Evolutionary conservation across 371 early-diverging fungal species (phyloP).

Genomic region (Lichtheimia ornata): DNA sequence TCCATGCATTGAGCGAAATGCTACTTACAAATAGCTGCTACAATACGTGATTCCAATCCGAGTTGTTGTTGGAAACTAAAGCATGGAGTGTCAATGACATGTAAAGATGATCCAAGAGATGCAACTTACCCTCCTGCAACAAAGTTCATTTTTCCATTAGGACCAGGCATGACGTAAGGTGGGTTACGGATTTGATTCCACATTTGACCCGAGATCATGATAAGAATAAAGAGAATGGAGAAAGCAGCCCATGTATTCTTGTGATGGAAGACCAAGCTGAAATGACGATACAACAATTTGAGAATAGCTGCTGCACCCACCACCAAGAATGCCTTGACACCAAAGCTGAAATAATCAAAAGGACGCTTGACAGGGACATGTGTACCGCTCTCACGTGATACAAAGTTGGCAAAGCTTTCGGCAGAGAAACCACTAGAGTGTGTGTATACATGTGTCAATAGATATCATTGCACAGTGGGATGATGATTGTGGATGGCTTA

Average conservation of each 20-base stretch:
- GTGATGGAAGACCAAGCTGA: conserved; percentile 53
- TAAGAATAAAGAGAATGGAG: conserved; percentile 61
- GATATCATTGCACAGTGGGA: not conserved
- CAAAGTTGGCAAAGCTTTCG: conserved; percentile 66
- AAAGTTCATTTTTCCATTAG: conserved; percentile 63
- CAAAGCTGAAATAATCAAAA: conserved; percentile 42
- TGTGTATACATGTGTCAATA: not conserved
- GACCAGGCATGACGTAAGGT: conserved; percentile 62
- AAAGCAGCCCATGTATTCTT: conserved; percentile 63
- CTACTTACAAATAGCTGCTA: conserved; percentile 75
- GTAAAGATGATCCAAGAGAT: not conserved
- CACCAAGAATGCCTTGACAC: conserved; percentile 40
- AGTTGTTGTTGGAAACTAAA: conserved; percentile 76
- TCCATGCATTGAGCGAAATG: too few relatives aligned
- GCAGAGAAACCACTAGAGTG: conserved; percentile 65
- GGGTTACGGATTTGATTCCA: conserved; percentile 87
- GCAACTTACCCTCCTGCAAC: conserved; percentile 56
- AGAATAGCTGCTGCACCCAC: conserved; percentile 40
- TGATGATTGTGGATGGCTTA: conserved; percentile 17
- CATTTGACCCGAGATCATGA: conserved; percentile 87
- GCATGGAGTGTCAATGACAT: not conserved
- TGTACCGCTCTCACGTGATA: conserved; percentile 47
- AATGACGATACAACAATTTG: conserved; percentile 46
- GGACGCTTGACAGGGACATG: conserved; percentile 49
- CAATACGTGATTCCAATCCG: conserved; percentile 77